These are phyloP conservation scores for Fusarium sp. DNA, from an alignment of 2,329 filamentous ascomycete genomes.

Conservation along the genomic window DNA sequence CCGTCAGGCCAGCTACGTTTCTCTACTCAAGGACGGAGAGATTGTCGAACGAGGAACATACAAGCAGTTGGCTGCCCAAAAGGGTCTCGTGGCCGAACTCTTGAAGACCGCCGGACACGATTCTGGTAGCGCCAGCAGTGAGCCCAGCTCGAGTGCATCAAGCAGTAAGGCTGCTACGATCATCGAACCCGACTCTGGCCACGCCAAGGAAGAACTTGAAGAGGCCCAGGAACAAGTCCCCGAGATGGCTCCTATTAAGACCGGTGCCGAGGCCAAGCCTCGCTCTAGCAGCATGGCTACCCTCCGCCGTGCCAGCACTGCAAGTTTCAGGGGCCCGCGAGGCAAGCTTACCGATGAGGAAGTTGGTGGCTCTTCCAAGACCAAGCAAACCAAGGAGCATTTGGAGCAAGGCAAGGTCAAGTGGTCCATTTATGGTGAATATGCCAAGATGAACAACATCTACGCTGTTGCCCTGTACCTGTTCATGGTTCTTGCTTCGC, in stretches of 20 bases:
- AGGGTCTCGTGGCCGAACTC: conserved; percentile 88
- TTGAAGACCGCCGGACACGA: conserved; percentile 81
- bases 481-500: conserved; percentile 81
- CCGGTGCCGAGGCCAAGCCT: conserved; percentile 66
- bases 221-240: conserved; percentile 83
- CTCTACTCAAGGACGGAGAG: conserved; percentile 84
- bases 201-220: conserved; percentile 77
- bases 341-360: conserved; percentile 91
- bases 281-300: conserved; percentile 82
- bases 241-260: conserved; percentile 82
- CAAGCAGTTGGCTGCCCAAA: conserved; percentile 91
- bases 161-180: conserved; percentile 71
- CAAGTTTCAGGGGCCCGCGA: conserved; percentile 88
- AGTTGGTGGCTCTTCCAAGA: conserved; percentile 78
- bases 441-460: conserved; percentile 94
- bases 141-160: conserved; percentile 61
- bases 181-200: conserved; percentile 65
- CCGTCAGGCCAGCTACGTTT: conserved; percentile 90
- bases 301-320: conserved; percentile 89
- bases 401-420: conserved; percentile 97
- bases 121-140: conserved; percentile 57
- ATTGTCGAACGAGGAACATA: conserved; percentile 93
- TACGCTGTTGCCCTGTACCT: conserved; percentile 87
- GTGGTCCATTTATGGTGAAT: conserved; percentile 92
- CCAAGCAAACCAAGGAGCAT: conserved; percentile 88